phyloP scores from a whole-genome alignment of 2,329 filamentous ascomycete genomes.

The Eutypella sp. region DNA sequence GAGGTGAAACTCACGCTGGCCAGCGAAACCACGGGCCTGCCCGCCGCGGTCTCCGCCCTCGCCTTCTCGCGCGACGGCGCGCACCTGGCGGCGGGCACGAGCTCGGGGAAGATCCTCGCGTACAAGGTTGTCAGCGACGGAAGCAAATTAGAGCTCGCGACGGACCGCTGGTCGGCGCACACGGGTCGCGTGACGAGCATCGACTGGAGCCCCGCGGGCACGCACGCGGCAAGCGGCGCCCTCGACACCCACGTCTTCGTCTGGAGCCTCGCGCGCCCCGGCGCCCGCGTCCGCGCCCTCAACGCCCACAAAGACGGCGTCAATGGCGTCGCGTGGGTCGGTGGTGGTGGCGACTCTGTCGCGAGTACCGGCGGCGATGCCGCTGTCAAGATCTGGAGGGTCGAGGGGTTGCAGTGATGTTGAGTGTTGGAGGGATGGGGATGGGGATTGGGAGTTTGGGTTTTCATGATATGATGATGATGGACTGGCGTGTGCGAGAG shows the following conservation, averaged over 20 bases:
- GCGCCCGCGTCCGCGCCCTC: conserved; percentile 73
- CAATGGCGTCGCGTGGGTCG: conserved; percentile 78
- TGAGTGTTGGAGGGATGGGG: neutral
- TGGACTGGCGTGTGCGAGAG: no score
- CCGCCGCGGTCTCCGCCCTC: conserved; percentile 66
- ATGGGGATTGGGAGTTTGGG: neutral
- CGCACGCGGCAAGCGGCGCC: conserved; percentile 76
- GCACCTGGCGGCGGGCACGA: conserved; percentile 75
- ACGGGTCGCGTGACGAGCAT: conserved; percentile 54
- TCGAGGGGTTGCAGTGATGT: conserved; percentile 51
- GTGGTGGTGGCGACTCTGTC: conserved; percentile 56
- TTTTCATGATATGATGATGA: conserved; percentile 3
- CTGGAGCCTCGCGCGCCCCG: conserved; percentile 82
- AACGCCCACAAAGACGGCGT: conserved; percentile 98
- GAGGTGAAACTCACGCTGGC: conserved; percentile 42
- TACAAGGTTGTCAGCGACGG: conserved; percentile 54
- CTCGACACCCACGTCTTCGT: conserved; percentile 90
- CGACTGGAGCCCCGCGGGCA: conserved; percentile 73
- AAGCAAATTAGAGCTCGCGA: conserved; percentile 62
- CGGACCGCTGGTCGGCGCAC: conserved; percentile 65
- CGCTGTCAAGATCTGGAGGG: conserved; percentile 82
- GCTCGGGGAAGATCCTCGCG: conserved; percentile 80
- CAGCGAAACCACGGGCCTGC: conserved; percentile 60
- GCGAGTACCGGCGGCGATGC: conserved; percentile 83
- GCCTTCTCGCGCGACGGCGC: conserved; percentile 76